phyloP scores from a whole-genome alignment of 257 asterid genomes.

The Nicotiana noctiflora region DNA sequence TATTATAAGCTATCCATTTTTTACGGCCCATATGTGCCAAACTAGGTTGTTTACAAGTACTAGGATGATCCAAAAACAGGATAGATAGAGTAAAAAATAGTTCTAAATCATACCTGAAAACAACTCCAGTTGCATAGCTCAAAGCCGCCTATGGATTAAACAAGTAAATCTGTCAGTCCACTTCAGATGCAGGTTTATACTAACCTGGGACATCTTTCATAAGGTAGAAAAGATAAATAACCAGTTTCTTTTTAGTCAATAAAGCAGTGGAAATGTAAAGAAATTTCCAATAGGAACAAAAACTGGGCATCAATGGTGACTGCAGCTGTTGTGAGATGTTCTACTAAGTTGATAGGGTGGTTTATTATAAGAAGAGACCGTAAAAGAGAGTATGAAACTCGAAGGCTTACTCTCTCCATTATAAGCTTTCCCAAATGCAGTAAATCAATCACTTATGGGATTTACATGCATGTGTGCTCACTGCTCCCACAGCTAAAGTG shows the following conservation, averaged over 20 bases:
- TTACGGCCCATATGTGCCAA: constrained; percentile 7
- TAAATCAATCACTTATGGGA: background rate
- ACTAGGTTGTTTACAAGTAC: background rate
- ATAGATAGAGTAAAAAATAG: background rate
- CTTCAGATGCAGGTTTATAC: background rate
- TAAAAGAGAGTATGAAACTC: background rate
- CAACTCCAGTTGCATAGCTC: constrained; percentile 34
- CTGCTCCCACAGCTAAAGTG: background rate
- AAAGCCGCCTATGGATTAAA: constrained; percentile 29
- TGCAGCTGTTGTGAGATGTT: background rate
- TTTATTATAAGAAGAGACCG: background rate
- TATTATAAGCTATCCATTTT: background rate
- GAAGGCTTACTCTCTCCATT: background rate
- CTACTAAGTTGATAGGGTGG: background rate
- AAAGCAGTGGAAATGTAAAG: background rate
- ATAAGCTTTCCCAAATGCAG: background rate
- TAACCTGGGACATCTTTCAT: background rate
- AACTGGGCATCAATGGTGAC: background rate
- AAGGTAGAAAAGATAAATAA: background rate
- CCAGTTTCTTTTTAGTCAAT: background rate
- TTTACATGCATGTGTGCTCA: background rate
- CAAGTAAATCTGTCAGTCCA: constrained; percentile 13
- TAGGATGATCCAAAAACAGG: background rate
- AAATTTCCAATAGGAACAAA: background rate
- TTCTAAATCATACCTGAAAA: constrained; percentile 26